A percentile compares a stretch with the other conserved stretches of the same genome.
phyloP scores from a whole-genome alignment of 108 stramenopile species.

The Heterococcus sp. region DNA sequence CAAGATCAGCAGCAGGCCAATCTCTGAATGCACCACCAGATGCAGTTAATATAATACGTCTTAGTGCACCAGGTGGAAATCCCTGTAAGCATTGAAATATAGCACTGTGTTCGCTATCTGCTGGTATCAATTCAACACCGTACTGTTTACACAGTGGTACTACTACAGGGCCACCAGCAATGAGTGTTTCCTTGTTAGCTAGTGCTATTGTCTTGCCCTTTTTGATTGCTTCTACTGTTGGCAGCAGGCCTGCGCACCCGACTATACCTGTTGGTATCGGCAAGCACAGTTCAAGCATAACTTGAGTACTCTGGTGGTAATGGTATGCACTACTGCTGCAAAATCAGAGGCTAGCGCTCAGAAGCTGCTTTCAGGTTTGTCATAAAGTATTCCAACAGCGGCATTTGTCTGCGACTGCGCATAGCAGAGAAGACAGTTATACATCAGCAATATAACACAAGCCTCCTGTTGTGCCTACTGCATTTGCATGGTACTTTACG shows the following conservation, averaged over 20 bases:
- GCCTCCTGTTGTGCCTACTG: no score
- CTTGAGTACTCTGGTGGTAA: no score
- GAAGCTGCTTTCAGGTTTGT: no score
- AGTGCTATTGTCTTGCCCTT: conserved; percentile 87
- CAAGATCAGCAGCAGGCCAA: conserved; percentile 82
- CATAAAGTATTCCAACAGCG: no score
- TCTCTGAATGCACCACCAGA: conserved; percentile 94
- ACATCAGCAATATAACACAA: no score
- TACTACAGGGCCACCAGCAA: conserved; percentile 89
- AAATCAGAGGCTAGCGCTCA: no score
- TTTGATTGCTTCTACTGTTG: conserved; percentile 87
- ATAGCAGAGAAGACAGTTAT: no score
- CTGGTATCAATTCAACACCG: conserved; percentile 92
- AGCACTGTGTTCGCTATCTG: conserved; percentile 88
- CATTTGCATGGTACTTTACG: no score
- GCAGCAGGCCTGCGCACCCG: conserved; percentile 85
- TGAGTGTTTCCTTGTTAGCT: conserved; percentile 97
- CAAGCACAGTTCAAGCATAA: no score
- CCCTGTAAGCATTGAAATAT: conserved; percentile 92
- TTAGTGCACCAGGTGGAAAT: conserved; percentile 78
- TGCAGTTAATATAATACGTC: conserved; percentile 87
- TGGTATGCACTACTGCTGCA: no score
- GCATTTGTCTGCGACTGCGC: no score
- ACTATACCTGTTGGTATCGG: conserved; percentile 97
- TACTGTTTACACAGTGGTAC: conserved; percentile 84